These are phyloP conservation scores for Cladosporium sp. DNA, from an alignment of 2,329 filamentous ascomycete genomes.

Conservation along the genomic window DNA sequence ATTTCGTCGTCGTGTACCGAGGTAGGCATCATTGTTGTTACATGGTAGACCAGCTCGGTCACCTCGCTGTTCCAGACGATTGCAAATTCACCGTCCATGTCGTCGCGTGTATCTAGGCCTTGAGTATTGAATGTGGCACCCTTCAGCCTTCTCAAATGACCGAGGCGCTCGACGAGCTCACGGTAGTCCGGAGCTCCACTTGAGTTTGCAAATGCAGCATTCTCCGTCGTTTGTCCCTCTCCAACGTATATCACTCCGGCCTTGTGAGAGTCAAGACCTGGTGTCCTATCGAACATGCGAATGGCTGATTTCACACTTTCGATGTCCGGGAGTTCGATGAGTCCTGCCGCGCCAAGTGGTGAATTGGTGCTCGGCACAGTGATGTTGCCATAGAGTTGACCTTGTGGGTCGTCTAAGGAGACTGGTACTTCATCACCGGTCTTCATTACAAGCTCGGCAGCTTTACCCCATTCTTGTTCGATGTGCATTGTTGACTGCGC, in stretches of 20 bases:
- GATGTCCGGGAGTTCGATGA: constrained; percentile 67
- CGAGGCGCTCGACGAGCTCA: constrained; percentile 76
- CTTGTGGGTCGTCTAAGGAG: constrained; percentile 22
- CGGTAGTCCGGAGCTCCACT: constrained; percentile 84
- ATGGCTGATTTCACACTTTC: constrained; percentile 67
- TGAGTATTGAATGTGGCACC: constrained; percentile 89
- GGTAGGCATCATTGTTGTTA: constrained; percentile 96
- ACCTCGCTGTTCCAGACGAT: constrained; percentile 94
- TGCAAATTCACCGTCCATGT: constrained; percentile 79
- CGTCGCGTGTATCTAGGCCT: constrained; percentile 73
- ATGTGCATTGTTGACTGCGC: constrained; percentile 9
- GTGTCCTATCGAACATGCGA: constrained; percentile 75
- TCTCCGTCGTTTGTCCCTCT: constrained; percentile 76
- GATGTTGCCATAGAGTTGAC: constrained; percentile 40
- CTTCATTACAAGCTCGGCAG: neutral
- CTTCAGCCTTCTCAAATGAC: constrained; percentile 74
- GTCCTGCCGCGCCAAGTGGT: constrained; percentile 22
- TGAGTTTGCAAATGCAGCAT: constrained; percentile 81
- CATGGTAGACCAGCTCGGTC: constrained; percentile 91
- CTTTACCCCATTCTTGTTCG: constrained; percentile 5
- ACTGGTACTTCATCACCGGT: constrained; percentile 24
- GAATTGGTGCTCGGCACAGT: constrained; percentile 42
- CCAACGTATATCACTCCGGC: constrained; percentile 92
- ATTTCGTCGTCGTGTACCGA: constrained; percentile 68
- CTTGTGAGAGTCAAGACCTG: constrained; percentile 91